Evolutionary conservation across 1,284 basidiomycete genomes (phyloP), one percentile per base, ranked within the genome.

Genomic region (Afroboletus lepidellus): DNA sequence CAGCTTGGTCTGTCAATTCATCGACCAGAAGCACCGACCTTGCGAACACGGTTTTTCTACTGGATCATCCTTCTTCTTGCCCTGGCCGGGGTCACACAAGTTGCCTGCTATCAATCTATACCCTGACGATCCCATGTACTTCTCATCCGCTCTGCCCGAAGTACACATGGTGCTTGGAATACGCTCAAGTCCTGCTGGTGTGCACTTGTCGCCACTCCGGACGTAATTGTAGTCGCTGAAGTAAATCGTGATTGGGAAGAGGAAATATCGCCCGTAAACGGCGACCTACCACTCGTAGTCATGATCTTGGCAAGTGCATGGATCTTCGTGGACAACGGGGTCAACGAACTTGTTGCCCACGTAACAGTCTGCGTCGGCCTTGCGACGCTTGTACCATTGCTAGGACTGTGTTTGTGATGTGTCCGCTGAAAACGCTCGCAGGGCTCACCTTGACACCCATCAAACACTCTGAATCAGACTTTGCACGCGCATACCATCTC

Each of bases 311-410:
- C 96, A 99, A 6, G 80, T 69, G 69, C 96, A 99, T 47, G 80
- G 75, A 47, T 96, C 92, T 57, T 94, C 90, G 55, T 90, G 83
- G 27, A 80, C 84, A 8, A 88, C 81, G 1, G 93, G 93, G 63
- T 96, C 94, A 30, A 78, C 74, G 72, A 91, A 98, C 72, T 98
- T 94, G 59, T 95, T 79, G 7, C 90, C 92, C n/a, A 99, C 87
- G 58, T 92, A 95, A 64, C 96, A 99, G 58, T 94, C 76, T 2
- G 87, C 91, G 56, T 90, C 81, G 0, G 83, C 69, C 73, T 94
- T 98, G 64, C 95, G 81, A 24, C 96, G 84, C 54, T 73, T 78
- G 69, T 97, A 99, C 86, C 90, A 98, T 87, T 98, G 96, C 88
- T 93, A 5, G 16, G 5, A n/a, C 42, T n/a, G n/a, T n/a, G 21